These are phyloP conservation scores for Pharus latifolius DNA, from an alignment of 176 grass and related monocot genomes.

Conservation along the genomic window DNA sequence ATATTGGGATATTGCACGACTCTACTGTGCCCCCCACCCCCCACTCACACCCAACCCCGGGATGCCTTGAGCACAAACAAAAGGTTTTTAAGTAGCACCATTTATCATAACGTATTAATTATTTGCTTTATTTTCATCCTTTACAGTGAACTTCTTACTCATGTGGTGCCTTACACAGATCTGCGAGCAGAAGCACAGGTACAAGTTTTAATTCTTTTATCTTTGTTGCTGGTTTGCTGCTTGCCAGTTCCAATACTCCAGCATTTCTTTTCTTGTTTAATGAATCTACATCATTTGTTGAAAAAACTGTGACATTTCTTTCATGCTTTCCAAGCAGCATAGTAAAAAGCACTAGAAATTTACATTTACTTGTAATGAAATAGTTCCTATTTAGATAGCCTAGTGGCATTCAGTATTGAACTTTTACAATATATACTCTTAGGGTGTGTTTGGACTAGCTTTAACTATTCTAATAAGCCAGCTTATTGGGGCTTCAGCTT, in stretches of 20 bases:
- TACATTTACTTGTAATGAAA: background rate
- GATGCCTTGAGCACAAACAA: background rate
- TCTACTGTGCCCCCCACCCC: too few species aligned
- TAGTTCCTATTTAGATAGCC: background rate
- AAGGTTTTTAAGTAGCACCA: background rate
- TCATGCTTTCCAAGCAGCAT: background rate
- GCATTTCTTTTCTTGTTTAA: background rate
- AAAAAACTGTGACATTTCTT: background rate
- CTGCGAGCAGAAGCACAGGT: slow-evolving; percentile 96
- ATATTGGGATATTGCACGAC: too few species aligned
- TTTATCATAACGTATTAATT: background rate
- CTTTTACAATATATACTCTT: background rate
- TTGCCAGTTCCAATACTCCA: background rate
- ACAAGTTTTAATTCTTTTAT: slow-evolving; percentile 20
- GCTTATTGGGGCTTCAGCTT: too few species aligned
- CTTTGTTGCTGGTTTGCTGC: background rate
- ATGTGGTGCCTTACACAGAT: slow-evolving; percentile 94
- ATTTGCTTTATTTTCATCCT: slow-evolving; percentile 5
- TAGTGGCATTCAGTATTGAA: background rate
- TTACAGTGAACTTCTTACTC: slow-evolving; percentile 89
- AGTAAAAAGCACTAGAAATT: background rate
- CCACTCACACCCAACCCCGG: too few species aligned
- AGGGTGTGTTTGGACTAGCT: background rate
- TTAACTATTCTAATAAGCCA: too few species aligned
- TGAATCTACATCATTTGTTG: background rate